A percentile compares a stretch with the other conserved stretches of the same genome.
phyloP scores from a whole-genome alignment of 345 rosid genomes.

The Pugionium cornutum region DNA sequence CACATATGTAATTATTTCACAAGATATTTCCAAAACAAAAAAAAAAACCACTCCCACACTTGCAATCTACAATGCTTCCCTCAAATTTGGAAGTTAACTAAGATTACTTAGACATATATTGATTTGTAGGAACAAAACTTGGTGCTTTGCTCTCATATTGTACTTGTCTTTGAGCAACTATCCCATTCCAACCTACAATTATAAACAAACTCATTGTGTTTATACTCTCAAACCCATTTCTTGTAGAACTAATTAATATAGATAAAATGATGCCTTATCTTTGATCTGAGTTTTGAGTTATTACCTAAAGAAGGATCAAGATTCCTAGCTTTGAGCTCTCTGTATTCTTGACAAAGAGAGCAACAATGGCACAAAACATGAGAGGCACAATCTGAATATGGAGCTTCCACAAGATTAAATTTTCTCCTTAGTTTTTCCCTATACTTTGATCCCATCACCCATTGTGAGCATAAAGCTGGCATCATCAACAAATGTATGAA shows the following conservation, averaged over 20 bases:
- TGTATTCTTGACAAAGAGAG: conserved; percentile 53
- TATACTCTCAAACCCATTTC: conserved; percentile 3
- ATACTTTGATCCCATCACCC: conserved; percentile 56
- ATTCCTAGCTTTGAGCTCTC: conserved; percentile 51
- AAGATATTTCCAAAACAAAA: too few species aligned
- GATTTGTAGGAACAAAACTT: conserved; percentile 41
- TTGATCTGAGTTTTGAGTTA: conserved; percentile 1
- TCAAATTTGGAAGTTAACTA: too few species aligned
- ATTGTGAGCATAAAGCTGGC: conserved; percentile 50
- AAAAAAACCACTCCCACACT: too few species aligned
- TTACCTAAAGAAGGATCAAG: conserved; percentile 55
- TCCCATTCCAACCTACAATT: conserved; percentile 48
- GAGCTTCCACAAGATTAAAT: conserved; percentile 51
- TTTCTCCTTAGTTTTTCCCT: conserved; percentile 51
- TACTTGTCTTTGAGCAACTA: conserved; percentile 40
- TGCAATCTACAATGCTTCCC: too few species aligned
- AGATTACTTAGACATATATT: conserved; percentile 41
- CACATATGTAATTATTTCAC: too few species aligned
- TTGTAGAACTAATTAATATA: not conserved
- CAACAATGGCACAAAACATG: conserved; percentile 48
- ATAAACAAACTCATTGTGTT: not conserved
- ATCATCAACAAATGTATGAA: conserved; percentile 49
- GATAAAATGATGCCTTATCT: too few species aligned
- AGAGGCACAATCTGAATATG: conserved; percentile 44
- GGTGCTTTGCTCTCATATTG: conserved; percentile 23